phyloP scores from a whole-genome alignment of 176 grass and related monocot species.

The Oryza longistaminata region DNA sequence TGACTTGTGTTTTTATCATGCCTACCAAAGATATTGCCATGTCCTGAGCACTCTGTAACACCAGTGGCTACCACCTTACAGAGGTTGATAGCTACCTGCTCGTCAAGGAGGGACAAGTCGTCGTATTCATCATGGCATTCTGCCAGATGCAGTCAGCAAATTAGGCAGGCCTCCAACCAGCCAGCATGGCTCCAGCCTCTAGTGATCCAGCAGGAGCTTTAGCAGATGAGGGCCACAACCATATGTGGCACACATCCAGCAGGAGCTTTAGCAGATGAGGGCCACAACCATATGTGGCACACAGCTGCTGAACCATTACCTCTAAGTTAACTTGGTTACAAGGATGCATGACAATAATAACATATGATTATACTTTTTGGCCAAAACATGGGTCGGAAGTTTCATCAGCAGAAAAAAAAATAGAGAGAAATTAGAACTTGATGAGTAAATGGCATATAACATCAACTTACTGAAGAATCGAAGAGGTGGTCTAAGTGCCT shows the following conservation, averaged over 20 bases:
- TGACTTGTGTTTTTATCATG: background rate
- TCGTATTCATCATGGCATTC: background rate
- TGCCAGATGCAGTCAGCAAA: background rate
- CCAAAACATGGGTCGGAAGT: background rate
- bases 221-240: background rate
- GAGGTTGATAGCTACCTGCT: background rate
- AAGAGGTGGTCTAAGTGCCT: conserved; percentile 46
- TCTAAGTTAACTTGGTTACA: background rate
- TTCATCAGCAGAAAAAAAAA: background rate
- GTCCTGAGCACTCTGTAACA: background rate
- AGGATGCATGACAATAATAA: background rate
- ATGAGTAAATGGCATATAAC: conserved; percentile 25
- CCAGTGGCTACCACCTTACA: background rate
- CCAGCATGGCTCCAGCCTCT: background rate
- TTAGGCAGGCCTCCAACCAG: background rate
- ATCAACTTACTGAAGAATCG: conserved; percentile 72
- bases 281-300: background rate
- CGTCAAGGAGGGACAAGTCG: background rate
- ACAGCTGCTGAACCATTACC: background rate
- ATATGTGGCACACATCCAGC: background rate
- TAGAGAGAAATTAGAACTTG: background rate
- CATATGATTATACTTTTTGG: background rate
- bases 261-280: background rate
- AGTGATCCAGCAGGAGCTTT: background rate
- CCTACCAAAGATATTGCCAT: background rate